Conservation (phyloP, 176 grass and related monocot species). For the Triticum dicoccoides region DNA sequence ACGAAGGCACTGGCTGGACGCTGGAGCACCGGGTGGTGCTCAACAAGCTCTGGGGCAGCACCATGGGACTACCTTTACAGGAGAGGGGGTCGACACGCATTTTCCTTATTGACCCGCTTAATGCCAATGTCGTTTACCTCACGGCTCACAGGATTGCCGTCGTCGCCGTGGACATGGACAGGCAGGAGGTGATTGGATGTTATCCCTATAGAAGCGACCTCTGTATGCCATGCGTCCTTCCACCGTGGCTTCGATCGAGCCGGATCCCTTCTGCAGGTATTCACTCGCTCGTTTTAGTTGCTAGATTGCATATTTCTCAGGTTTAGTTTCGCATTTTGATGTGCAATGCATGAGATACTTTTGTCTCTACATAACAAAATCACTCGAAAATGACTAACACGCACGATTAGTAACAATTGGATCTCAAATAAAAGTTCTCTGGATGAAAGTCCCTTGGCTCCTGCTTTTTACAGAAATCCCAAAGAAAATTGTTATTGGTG, state of each 20-base stretch:
- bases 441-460: background rate
- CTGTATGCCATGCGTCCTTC: conserved; percentile 1
- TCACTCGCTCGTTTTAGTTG: background rate
- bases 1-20: background rate
- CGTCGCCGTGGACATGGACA: conserved; percentile 1
- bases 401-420: background rate
- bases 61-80: background rate
- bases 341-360: background rate
- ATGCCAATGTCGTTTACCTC: conserved; percentile 9
- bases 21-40: conserved; percentile 23
- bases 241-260: background rate
- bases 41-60: background rate
- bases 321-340: background rate
- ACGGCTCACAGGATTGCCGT: background rate
- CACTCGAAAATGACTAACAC: background rate
- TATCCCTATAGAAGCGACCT: background rate
- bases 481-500: background rate
- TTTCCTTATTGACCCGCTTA: background rate
- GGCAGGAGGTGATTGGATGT: background rate
- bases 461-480: background rate
- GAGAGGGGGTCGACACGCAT: background rate
- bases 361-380: background rate
- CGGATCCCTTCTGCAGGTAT: background rate
- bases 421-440: background rate
- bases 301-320: background rate